Conservation (phyloP, 208 protist genomes). For the Leptomonas pyrrhocoris region DNA sequence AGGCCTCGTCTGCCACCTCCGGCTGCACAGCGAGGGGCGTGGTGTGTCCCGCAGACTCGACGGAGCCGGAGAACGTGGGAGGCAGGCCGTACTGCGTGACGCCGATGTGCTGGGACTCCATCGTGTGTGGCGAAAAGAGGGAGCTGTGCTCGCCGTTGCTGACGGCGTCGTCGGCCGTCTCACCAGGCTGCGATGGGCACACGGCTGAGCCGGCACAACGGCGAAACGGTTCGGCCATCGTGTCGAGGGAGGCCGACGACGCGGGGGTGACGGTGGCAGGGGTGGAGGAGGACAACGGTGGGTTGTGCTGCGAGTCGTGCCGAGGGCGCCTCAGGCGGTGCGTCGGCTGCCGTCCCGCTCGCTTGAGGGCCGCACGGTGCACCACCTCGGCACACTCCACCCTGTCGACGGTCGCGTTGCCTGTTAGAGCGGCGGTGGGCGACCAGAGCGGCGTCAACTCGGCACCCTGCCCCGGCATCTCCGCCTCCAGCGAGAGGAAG, state of each 20-base stretch:
- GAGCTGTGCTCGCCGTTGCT: background rate
- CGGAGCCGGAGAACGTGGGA: background rate
- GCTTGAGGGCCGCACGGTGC: constrained; percentile 18
- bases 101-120: constrained; percentile 37
- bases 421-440: background rate
- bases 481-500: constrained; percentile 20
- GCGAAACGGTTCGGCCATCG: constrained; percentile 1
- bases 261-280: background rate
- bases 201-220: background rate
- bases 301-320: background rate
- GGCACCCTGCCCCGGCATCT: background rate
- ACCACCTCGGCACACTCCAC: background rate
- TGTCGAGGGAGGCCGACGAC: background rate
- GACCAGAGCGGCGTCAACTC: background rate
- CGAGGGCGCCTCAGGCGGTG: constrained; percentile 9
- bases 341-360: background rate
- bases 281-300: background rate
- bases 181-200: background rate
- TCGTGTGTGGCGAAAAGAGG: background rate
- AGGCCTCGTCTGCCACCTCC: background rate
- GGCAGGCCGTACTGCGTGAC: constrained; percentile 13
- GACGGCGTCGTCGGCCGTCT: background rate
- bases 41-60: background rate
- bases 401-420: background rate
- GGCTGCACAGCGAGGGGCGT: background rate